These are phyloP conservation scores for Scenedesmus sp. DNA, from an alignment of 163 green algal genomes.

Conservation along the genomic window DNA sequence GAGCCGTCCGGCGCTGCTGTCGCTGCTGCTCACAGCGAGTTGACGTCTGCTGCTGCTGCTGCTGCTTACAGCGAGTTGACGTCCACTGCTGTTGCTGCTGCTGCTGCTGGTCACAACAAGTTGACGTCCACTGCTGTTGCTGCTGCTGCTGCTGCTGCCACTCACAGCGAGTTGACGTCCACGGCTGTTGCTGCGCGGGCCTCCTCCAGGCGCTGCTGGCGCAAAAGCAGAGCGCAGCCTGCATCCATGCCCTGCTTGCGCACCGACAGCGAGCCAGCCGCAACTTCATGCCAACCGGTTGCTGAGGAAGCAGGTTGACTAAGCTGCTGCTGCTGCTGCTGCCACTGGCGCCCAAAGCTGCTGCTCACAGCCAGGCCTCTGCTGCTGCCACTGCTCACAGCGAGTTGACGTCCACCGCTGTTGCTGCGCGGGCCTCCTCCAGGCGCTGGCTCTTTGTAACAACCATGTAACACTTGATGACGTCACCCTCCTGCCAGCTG, in stretches of 20 bases:
- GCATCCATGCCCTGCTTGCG: background rate
- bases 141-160: too few relatives aligned
- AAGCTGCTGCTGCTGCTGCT: background rate
- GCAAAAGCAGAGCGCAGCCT: background rate
- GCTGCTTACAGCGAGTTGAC: constrained; percentile 29
- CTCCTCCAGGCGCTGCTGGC: constrained; percentile 60
- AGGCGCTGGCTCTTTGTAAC: constrained; percentile 68
- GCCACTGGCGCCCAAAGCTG: background rate
- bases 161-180: too few relatives aligned
- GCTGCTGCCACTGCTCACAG: background rate
- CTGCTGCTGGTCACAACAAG: too few relatives aligned
- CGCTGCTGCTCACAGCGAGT: background rate
- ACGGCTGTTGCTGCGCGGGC: constrained; percentile 45
- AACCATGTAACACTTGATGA: constrained; percentile 75
- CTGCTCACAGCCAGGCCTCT: background rate
- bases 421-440: constrained; percentile 63
- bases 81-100: constrained; percentile 56
- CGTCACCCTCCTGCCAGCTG: constrained; percentile 92
- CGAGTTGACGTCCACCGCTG: constrained; percentile 60
- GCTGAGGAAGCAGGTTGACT: too few relatives aligned
- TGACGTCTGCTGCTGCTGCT: background rate
- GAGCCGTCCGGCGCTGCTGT: too few relatives aligned
- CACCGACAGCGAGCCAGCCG: too few relatives aligned
- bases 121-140: too few relatives aligned
- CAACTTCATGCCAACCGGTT: too few relatives aligned